Evolutionary conservation across 306 rosid species (phyloP).

Genomic region (Fragaria iinumae): DNA sequence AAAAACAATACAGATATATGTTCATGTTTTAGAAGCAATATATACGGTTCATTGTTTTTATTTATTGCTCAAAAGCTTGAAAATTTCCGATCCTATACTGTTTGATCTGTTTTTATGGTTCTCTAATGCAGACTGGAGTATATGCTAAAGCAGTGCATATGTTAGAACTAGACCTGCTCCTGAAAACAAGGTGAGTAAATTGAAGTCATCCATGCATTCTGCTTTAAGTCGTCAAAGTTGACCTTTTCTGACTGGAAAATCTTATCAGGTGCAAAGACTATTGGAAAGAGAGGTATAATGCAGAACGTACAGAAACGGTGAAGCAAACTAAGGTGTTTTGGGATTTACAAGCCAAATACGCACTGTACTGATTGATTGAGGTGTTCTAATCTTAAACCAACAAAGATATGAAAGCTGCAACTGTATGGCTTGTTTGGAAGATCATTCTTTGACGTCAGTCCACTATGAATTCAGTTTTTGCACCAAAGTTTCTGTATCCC

Average conservation of each 20-base stretch:
- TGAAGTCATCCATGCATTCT: neutral
- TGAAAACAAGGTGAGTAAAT: slow-evolving; percentile 65
- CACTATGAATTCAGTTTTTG: neutral
- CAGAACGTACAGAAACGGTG: slow-evolving; percentile 46
- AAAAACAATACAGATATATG: too few relatives aligned
- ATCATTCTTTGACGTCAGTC: neutral
- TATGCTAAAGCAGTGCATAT: slow-evolving; percentile 62
- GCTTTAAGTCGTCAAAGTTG: too few relatives aligned
- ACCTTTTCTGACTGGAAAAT: slow-evolving; percentile 2
- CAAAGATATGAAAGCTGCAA: neutral
- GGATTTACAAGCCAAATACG: slow-evolving; percentile 56
- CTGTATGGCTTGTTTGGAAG: neutral
- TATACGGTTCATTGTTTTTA: neutral
- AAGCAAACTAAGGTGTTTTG: slow-evolving; percentile 69
- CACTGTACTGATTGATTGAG: slow-evolving; percentile 27
- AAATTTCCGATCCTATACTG: neutral
- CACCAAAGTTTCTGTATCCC: neutral
- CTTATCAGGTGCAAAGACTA: slow-evolving; percentile 58
- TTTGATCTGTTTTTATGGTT: slow-evolving; percentile 12
- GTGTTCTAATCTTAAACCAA: neutral
- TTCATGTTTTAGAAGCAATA: neutral
- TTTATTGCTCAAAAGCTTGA: neutral
- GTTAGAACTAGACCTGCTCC: slow-evolving; percentile 69
- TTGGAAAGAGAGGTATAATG: slow-evolving; percentile 67
- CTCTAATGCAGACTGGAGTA: slow-evolving; percentile 55